A percentile compares a stretch with the other conserved stretches of the same genome.
These are phyloP conservation scores for Apiospora arundinis DNA, from an alignment of 2,329 filamentous ascomycete species.

Conservation along the genomic window DNA sequence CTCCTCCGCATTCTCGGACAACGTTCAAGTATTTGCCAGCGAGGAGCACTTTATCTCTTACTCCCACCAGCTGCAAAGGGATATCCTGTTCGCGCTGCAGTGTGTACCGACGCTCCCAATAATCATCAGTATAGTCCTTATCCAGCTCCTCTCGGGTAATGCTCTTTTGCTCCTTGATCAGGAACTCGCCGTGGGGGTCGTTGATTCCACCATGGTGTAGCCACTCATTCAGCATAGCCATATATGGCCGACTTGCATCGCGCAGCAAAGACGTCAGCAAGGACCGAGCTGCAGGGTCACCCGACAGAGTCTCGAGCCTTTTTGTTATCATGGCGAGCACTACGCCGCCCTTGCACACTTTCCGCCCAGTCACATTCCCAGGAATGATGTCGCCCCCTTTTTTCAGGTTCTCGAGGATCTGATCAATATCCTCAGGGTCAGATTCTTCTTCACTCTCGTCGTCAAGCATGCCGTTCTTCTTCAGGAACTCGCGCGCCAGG, in stretches of 20 bases:
- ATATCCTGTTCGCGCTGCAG: slow-evolving; percentile 84
- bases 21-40: slow-evolving; percentile 98
- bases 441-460: slow-evolving; percentile 76
- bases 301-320: slow-evolving; percentile 86
- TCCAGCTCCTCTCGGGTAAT: slow-evolving; percentile 90
- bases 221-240: slow-evolving; percentile 99
- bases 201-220: slow-evolving; percentile 94
- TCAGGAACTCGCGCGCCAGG: slow-evolving; percentile 84
- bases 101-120: slow-evolving; percentile 98
- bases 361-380: slow-evolving; percentile 82
- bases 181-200: slow-evolving; percentile 91
- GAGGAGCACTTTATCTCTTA: slow-evolving; percentile 93
- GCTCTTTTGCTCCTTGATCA: slow-evolving; percentile 95
- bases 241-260: slow-evolving; percentile 92
- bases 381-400: slow-evolving; percentile 84
- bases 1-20: slow-evolving; percentile 93
- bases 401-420: slow-evolving; percentile 87
- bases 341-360: slow-evolving; percentile 94
- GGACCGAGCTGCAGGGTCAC: slow-evolving; percentile 85
- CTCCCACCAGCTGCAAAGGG: slow-evolving; percentile 86
- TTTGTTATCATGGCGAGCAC: slow-evolving; percentile 89
- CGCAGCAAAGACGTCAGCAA: slow-evolving; percentile 82
- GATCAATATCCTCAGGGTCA: slow-evolving; percentile 85
- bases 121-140: slow-evolving; percentile 97
- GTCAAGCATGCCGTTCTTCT: slow-evolving; percentile 85